Evolutionary conservation across 1,139 yeast genomes (phyloP).

Genomic region (Scheffersomyces cryptocercus): DNA sequence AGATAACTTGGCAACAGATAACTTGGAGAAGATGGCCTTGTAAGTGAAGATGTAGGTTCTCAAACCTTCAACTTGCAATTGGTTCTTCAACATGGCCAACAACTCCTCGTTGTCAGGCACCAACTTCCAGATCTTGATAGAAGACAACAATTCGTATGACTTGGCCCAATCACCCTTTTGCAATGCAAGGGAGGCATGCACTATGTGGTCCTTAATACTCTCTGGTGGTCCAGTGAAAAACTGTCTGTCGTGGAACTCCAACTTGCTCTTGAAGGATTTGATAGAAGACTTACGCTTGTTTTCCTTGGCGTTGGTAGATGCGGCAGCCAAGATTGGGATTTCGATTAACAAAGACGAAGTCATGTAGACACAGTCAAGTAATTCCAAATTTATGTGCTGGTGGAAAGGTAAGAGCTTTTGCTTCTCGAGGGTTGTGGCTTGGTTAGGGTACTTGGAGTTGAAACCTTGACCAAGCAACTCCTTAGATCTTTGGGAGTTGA

Average conservation of each 20-base stretch:
- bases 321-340: constrained; percentile 74
- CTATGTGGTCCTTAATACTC: constrained; percentile 89
- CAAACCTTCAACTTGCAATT: constrained; percentile 86
- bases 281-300: constrained; percentile 64
- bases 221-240: constrained; percentile 98
- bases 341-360: constrained; percentile 89
- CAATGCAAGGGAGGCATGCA: constrained; percentile 90
- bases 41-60: constrained; percentile 87
- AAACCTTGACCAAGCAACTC: constrained; percentile 95
- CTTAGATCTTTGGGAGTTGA: constrained; percentile 82
- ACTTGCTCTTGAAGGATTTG: constrained; percentile 87
- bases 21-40: constrained; percentile 72
- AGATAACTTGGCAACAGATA: constrained; percentile 69
- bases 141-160: constrained; percentile 68
- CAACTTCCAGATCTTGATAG: constrained; percentile 88
- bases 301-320: constrained; percentile 40
- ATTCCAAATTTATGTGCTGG: constrained; percentile 95
- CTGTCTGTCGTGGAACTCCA: constrained; percentile 93
- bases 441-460: constrained; percentile 64
- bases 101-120: constrained; percentile 69
- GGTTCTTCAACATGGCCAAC: constrained; percentile 68
- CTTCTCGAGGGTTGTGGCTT: constrained; percentile 60
- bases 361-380: constrained; percentile 90
- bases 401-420: constrained; percentile 95
- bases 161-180: constrained; percentile 88